Conservation (phyloP, 2,329 filamentous ascomycete genomes). For the Arachnopeziza araneosa region DNA sequence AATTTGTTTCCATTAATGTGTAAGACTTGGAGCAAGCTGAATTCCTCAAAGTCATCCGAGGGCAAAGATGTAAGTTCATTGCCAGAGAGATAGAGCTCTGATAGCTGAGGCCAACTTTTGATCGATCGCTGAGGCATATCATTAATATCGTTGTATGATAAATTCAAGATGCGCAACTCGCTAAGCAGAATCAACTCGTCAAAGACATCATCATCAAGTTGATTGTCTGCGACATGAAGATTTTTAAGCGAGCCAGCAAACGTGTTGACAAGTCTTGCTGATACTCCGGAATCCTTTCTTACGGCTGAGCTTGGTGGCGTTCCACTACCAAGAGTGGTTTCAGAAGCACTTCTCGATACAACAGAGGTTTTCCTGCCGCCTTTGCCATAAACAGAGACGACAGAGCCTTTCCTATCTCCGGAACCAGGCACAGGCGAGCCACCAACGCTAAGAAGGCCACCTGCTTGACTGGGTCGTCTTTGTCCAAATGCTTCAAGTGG, state of each 20-base stretch:
- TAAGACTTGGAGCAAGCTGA: constrained; percentile 77
- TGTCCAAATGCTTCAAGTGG: constrained; percentile 56
- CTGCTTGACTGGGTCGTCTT: constrained; percentile 81
- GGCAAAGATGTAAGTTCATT: constrained; percentile 90
- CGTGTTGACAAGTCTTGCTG: constrained; percentile 72
- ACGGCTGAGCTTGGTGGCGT: constrained; percentile 47
- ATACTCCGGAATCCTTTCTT: constrained; percentile 86
- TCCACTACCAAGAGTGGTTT: constrained; percentile 34
- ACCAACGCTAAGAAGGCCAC: constrained; percentile 67
- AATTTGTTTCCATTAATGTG: constrained; percentile 99
- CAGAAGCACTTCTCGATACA: constrained; percentile 60
- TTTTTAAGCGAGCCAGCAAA: constrained; percentile 83
- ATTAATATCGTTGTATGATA: constrained; percentile 91
- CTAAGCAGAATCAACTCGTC: constrained; percentile 78
- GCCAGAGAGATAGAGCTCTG: constrained; percentile 89
- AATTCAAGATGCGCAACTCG: constrained; percentile 81
- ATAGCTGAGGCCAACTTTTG: constrained; percentile 81
- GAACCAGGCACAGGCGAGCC: constrained; percentile 60
- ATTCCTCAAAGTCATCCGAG: constrained; percentile 89
- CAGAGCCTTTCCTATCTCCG: constrained; percentile 71
- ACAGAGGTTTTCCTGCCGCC: constrained; percentile 81
- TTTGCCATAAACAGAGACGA: constrained; percentile 74
- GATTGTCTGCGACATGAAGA: constrained; percentile 87
- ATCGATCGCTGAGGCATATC: constrained; percentile 88
- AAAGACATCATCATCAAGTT: constrained; percentile 90